phyloP scores from a whole-genome alignment of 129 eudicot genomes.

The Flaveria trinervia region DNA sequence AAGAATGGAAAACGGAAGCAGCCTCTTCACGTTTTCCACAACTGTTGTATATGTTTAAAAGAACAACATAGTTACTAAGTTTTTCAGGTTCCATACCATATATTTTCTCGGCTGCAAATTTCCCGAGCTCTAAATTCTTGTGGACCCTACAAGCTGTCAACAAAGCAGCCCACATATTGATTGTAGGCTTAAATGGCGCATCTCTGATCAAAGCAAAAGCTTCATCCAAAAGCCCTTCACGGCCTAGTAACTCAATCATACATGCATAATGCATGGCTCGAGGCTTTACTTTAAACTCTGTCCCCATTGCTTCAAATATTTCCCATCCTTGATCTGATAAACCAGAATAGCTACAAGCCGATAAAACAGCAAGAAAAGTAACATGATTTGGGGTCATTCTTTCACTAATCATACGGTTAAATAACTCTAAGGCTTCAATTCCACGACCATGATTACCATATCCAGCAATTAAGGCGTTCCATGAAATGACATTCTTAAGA shows the following conservation, averaged over 20 bases:
- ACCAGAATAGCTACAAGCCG: slow-evolving; percentile 86
- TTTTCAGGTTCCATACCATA: slow-evolving; percentile 82
- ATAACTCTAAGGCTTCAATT: slow-evolving; percentile 66
- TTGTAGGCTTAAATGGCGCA: slow-evolving; percentile 70
- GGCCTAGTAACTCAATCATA: slow-evolving; percentile 85
- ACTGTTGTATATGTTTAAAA: slow-evolving; percentile 63
- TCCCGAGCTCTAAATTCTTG: slow-evolving; percentile 71
- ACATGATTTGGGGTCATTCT: slow-evolving; percentile 77
- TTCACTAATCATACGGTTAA: slow-evolving; percentile 58
- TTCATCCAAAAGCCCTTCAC: slow-evolving; percentile 83
- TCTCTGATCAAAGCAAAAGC: slow-evolving; percentile 74
- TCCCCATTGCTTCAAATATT: slow-evolving; percentile 69
- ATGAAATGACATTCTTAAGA: slow-evolving; percentile 61
- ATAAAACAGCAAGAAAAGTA: slow-evolving; percentile 78
- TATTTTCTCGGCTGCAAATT: slow-evolving; percentile 77
- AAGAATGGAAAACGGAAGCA: slow-evolving; percentile 54
- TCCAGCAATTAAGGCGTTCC: slow-evolving; percentile 89
- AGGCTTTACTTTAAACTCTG: slow-evolving; percentile 64
- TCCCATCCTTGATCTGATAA: slow-evolving; percentile 72
- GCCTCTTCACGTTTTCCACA: slow-evolving; percentile 69
- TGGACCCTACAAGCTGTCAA: slow-evolving; percentile 86
- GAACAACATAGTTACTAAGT: slow-evolving; percentile 72
- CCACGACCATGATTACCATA: slow-evolving; percentile 83
- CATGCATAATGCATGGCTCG: slow-evolving; percentile 91
- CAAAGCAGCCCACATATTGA: slow-evolving; percentile 97